Conservation (phyloP, 345 rosid genomes). For the Geranium rotundifolium region DNA sequence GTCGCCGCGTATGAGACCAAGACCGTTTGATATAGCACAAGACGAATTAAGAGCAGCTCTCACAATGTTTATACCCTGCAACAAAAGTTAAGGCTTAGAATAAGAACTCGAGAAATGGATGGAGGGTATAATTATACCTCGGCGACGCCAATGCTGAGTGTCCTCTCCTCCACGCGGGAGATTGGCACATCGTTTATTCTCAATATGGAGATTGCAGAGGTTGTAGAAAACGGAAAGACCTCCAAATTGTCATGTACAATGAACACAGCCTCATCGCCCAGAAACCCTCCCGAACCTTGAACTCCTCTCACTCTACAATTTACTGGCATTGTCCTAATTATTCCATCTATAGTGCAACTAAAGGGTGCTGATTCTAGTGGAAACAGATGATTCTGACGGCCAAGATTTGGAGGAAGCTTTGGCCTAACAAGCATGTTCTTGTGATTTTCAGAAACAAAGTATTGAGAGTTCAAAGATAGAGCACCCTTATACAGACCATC, state of each 20-base stretch:
- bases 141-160: not conserved
- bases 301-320: too few relatives aligned
- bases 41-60: not conserved
- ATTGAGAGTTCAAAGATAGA: not conserved
- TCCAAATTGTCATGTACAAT: not conserved
- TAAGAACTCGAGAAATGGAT: too few relatives aligned
- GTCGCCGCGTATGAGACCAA: too few relatives aligned
- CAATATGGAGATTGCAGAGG: not conserved
- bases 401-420: not conserved
- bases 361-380: not conserved
- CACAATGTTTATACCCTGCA: not conserved
- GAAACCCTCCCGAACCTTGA: not conserved
- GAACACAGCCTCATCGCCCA: not conserved
- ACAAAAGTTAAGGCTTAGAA: too few relatives aligned
- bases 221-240: not conserved
- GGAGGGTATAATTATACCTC: too few relatives aligned
- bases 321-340: not conserved
- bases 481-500: not conserved
- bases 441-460: not conserved
- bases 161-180: not conserved
- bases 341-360: not conserved
- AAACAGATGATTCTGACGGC: not conserved
- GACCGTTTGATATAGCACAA: not conserved
- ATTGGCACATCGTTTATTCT: not conserved
- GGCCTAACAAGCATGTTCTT: not conserved